Percentiles rank a stretch among this genome's conserved stretches.
Evolutionary conservation across 2,329 filamentous ascomycete genomes (phyloP).

Genomic region (Drechmeria coniospora): DNA sequence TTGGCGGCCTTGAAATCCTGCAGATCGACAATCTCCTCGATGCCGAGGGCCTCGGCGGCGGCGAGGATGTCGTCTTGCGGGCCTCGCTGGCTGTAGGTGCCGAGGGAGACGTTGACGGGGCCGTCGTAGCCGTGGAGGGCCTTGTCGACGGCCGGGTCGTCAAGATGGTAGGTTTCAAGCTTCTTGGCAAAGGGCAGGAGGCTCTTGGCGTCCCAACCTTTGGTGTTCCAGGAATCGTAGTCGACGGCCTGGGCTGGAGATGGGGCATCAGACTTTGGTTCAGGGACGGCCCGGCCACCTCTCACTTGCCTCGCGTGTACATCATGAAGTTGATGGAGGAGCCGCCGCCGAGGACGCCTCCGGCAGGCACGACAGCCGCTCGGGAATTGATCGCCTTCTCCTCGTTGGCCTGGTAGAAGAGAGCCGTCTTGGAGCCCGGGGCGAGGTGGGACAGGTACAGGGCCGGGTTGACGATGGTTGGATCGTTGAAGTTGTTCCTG

Average conservation of each 20-base stretch:
- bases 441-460: constrained; percentile 8
- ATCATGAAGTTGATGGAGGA: constrained; percentile 19
- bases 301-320: constrained; percentile 12
- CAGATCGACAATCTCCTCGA: constrained; percentile 34
- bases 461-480: constrained; percentile 10
- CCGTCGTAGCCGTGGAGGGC: constrained; percentile 36
- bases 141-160: constrained; percentile 17
- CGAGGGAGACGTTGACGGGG: constrained; percentile 38
- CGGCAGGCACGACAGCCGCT: constrained; percentile 9
- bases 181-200: constrained; percentile 18
- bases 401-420: constrained; percentile 11
- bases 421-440: constrained; percentile 7
- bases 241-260: constrained; percentile 13
- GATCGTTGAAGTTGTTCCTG: constrained; percentile 11
- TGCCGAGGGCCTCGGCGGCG: constrained; percentile 26
- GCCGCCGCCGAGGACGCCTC: constrained; percentile 15
- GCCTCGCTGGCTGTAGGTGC: constrained; percentile 24
- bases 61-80: constrained; percentile 33
- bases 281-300: too few species aligned
- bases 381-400: constrained; percentile 10
- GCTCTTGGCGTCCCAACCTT: constrained; percentile 18
- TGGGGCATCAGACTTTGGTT: background rate
- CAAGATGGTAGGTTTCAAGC: constrained; percentile 38
- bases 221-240: constrained; percentile 17
- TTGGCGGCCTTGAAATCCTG: constrained; percentile 29